These are phyloP conservation scores for Cerioporus squamosus DNA, from an alignment of 1,284 basidiomycete species.

Conservation along the genomic window DNA sequence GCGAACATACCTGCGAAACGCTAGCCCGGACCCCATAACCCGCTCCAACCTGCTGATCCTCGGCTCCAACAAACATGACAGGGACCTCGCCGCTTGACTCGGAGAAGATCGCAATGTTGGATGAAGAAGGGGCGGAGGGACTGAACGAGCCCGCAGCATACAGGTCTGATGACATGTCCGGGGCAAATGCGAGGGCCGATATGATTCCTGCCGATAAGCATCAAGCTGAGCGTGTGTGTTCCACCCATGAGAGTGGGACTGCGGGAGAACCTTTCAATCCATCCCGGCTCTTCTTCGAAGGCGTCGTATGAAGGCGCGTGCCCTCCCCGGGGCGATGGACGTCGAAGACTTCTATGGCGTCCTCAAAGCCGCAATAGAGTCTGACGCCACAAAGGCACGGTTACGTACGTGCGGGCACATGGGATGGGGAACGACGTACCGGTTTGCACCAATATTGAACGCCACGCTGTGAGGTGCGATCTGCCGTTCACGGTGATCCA, in stretches of 20 bases:
- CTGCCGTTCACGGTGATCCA: constrained; percentile 89
- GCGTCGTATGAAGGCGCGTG: constrained; percentile 73
- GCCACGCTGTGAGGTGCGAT: constrained; percentile 83
- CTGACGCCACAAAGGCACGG: constrained; percentile 43
- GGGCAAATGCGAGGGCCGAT: constrained; percentile 79
- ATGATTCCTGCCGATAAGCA: constrained; percentile 68
- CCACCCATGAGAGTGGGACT: background rate
- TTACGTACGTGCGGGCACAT: constrained; percentile 13
- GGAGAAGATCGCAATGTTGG: constrained; percentile 78
- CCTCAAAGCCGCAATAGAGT: constrained; percentile 89
- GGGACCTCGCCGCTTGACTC: constrained; percentile 60
- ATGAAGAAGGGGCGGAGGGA: constrained; percentile 49
- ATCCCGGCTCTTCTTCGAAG: constrained; percentile 78
- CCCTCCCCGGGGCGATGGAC: constrained; percentile 75
- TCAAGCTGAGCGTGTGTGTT: constrained; percentile 8
- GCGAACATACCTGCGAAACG: constrained; percentile 68
- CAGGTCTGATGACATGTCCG: constrained; percentile 55
- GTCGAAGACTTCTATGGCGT: constrained; percentile 90
- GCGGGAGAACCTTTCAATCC: constrained; percentile 76
- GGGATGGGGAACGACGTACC: constrained; percentile 47
- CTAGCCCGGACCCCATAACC: constrained; percentile 54
- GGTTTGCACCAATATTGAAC: constrained; percentile 72
- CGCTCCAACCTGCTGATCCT: constrained; percentile 12
- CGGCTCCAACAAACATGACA: constrained; percentile 61
- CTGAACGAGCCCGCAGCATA: constrained; percentile 77